Conservation (phyloP, 345 rosid species). For the Citrus unshiu region DNA sequence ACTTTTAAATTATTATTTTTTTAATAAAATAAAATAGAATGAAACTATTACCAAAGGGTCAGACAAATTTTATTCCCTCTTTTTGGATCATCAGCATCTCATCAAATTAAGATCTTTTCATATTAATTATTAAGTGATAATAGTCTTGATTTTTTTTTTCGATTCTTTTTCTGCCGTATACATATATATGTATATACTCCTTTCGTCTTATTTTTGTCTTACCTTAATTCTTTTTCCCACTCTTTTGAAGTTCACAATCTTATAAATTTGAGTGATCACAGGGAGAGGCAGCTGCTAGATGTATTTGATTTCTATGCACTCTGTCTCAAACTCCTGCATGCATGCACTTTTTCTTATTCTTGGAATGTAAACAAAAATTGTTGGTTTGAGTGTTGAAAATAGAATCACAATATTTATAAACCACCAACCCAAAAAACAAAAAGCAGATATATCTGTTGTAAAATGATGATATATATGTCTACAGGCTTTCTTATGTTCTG, state of each 20-base stretch:
- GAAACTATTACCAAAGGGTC: neutral
- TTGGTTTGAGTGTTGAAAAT: neutral
- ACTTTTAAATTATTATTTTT: neutral
- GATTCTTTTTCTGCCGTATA: no score
- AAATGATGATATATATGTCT: neutral
- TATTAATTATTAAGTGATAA: no score
- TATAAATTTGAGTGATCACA: neutral
- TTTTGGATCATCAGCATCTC: no score
- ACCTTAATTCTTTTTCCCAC: neutral
- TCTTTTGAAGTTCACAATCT: neutral
- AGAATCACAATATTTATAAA: neutral
- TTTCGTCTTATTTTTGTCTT: no score
- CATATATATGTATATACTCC: no score
- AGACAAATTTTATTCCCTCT: neutral
- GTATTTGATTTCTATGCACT: neutral
- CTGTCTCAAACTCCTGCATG: neutral
- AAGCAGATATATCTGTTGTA: neutral
- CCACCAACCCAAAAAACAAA: neutral
- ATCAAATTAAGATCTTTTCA: no score
- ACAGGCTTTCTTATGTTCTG: neutral
- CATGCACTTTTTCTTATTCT: neutral
- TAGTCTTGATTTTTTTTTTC: no score
- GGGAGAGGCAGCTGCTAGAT: neutral
- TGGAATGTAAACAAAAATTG: neutral
- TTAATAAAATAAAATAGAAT: neutral